Evolutionary conservation across 1,139 yeast genomes (phyloP).

Genomic region (Yamadazyma diddensiae): DNA sequence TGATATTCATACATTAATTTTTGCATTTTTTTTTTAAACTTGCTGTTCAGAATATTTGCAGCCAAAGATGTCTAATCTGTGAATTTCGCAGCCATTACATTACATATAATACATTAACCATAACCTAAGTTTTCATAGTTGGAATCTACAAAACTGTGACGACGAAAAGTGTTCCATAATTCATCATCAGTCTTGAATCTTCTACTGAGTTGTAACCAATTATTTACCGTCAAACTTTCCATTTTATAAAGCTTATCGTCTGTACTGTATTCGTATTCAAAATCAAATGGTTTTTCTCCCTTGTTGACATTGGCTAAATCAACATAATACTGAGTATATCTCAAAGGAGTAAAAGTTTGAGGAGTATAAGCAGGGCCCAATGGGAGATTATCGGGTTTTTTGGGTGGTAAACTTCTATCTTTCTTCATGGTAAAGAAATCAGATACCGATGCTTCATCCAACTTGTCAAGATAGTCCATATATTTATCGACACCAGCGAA

Average conservation of each 20-base stretch:
- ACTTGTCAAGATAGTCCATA: conserved; percentile 22
- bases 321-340: conserved; percentile 69
- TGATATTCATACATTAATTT: not conserved
- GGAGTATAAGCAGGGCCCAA: conserved; percentile 75
- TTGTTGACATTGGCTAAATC: conserved; percentile 54
- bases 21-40: too few species aligned
- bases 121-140: conserved; percentile 55
- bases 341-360: conserved; percentile 69
- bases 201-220: conserved; percentile 59
- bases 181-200: conserved; percentile 33
- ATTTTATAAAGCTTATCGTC: conserved; percentile 55
- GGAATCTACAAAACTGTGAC: conserved; percentile 59
- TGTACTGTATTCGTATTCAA: conserved; percentile 67
- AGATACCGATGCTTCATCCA: conserved; percentile 8
- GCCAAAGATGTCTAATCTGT: not conserved
- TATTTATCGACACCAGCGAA: conserved; percentile 44
- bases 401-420: conserved; percentile 68
- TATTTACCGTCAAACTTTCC: conserved; percentile 54
- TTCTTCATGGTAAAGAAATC: conserved; percentile 20
- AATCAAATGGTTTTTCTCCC: conserved; percentile 49
- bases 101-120: conserved; percentile 22
- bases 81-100: not conserved
- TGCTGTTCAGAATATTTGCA: too few species aligned
- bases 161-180: conserved; percentile 45
- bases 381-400: conserved; percentile 50